phyloP scores from a whole-genome alignment of 805 yeast genomes.

The Saturnispora saitoi region DNA sequence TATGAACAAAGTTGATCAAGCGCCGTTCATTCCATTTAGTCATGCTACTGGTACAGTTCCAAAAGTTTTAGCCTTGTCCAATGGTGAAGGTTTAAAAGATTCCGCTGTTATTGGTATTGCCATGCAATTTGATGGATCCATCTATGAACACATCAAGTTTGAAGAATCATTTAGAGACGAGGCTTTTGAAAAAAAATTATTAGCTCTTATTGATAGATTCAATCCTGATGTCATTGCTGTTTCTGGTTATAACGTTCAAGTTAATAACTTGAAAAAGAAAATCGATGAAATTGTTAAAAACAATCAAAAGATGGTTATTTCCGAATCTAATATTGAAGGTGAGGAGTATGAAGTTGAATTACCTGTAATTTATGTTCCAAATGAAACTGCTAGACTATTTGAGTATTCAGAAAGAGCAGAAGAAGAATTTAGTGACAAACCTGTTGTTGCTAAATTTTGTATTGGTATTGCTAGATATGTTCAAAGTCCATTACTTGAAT shows the following conservation, averaged over 20 bases:
- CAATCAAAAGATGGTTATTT: conserved; percentile 44
- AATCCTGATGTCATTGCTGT: conserved; percentile 87
- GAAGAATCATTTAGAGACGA: conserved; percentile 59
- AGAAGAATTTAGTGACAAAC: conserved; percentile 75
- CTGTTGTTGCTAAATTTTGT: conserved; percentile 73
- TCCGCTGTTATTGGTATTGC: conserved; percentile 83
- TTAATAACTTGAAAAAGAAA: conserved; percentile 52
- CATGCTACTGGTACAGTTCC: conserved; percentile 77
- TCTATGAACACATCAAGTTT: conserved; percentile 68
- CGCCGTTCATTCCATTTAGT: conserved; percentile 81
- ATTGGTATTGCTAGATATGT: conserved; percentile 85
- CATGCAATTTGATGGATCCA: conserved; percentile 72
- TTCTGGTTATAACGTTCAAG: conserved; percentile 75
- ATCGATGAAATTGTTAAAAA: conserved; percentile 45
- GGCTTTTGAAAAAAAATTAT: conserved; percentile 59
- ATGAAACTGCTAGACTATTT: conserved; percentile 85
- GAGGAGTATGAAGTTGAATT: conserved; percentile 31
- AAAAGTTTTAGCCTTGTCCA: conserved; percentile 69
- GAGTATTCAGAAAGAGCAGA: conserved; percentile 71
- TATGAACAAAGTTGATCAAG: conserved; percentile 73
- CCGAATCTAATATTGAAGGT: conserved; percentile 33
- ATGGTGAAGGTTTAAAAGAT: conserved; percentile 77
- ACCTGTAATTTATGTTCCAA: conserved; percentile 79
- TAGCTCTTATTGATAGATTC: conserved; percentile 48
- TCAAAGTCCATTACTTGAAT: conserved; percentile 90